phyloP scores from a whole-genome alignment of 1,284 basidiomycete genomes.

The Pascua sp. region DNA sequence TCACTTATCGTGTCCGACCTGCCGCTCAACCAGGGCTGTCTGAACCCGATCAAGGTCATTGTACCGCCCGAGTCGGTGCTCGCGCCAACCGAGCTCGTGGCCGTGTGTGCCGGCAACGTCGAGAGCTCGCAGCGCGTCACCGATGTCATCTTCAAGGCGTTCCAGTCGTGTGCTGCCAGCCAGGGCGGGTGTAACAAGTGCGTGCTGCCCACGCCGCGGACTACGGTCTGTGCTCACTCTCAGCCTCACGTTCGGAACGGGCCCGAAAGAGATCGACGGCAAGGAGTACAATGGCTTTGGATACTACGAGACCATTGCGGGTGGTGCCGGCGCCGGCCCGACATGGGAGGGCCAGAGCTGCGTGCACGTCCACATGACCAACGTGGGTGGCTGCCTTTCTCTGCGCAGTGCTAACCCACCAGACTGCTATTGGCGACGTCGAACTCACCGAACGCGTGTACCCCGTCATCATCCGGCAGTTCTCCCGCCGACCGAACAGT shows the following conservation, averaged over 20 bases:
- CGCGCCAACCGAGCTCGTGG: conserved; percentile 76
- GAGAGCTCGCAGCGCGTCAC: conserved; percentile 90
- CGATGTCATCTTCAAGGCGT: conserved; percentile 90
- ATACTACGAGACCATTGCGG: conserved; percentile 94
- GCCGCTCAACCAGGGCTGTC: conserved; percentile 55
- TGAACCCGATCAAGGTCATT: conserved; percentile 37
- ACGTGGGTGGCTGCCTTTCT: conserved; percentile 7
- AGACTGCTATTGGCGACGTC: conserved; percentile 39
- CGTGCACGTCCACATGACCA: conserved; percentile 40
- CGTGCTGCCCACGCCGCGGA: conserved; percentile 45
- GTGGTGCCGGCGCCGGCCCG: conserved; percentile 90
- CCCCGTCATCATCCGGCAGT: conserved; percentile 78
- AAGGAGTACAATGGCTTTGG: conserved; percentile 70
- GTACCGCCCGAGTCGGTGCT: conserved; percentile 71
- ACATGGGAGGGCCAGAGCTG: conserved; percentile 68
- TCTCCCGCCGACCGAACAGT: conserved; percentile 64
- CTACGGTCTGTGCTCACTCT: conserved; percentile 26
- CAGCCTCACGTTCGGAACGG: conserved; percentile 75
- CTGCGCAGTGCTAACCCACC: neutral
- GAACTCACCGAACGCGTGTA: conserved; percentile 54
- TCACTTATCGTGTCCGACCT: conserved; percentile 90
- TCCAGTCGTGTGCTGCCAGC: conserved; percentile 85
- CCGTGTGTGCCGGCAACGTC: conserved; percentile 91
- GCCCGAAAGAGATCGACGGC: conserved; percentile 70
- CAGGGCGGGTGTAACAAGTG: conserved; percentile 73